Conservation (phyloP, 2,329 filamentous ascomycete species). For the Colletotrichum sansevieriae region DNA sequence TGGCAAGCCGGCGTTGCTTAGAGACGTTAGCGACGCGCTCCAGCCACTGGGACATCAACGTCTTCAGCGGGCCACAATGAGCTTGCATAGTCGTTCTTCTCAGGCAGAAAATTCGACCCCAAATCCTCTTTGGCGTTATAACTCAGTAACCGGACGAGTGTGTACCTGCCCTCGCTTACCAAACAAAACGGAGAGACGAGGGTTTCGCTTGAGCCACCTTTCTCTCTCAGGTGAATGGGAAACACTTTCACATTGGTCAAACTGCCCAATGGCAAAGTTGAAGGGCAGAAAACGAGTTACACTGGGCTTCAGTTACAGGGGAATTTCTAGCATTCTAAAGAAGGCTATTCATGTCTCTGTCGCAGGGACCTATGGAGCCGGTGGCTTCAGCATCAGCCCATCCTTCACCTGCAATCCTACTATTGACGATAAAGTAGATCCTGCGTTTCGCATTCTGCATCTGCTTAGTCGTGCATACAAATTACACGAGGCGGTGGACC, state of each 20-base stretch:
- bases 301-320: neutral
- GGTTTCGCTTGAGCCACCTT: neutral
- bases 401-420: slow-evolving; percentile 4
- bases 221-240: neutral
- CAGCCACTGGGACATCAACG: neutral
- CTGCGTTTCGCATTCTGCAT: neutral
- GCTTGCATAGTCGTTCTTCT: neutral
- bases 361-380: neutral
- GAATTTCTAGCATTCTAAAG: neutral
- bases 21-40: neutral
- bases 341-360: neutral
- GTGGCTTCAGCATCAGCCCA: slow-evolving; percentile 2
- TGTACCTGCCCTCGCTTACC: neutral
- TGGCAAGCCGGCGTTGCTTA: neutral
- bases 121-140: too few relatives aligned
- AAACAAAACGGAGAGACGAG: neutral
- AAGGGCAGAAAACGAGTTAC: neutral
- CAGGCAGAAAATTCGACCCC: too few relatives aligned
- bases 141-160: too few relatives aligned
- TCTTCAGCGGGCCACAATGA: too few relatives aligned
- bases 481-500: too few relatives aligned
- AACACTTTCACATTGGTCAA: neutral
- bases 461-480: neutral
- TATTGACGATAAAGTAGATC: neutral
- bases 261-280: neutral